Evolutionary conservation across 257 asterid species (phyloP), one percentile per base, ranked within the genome.

Genomic region (Solanum dulcamara): DNA sequence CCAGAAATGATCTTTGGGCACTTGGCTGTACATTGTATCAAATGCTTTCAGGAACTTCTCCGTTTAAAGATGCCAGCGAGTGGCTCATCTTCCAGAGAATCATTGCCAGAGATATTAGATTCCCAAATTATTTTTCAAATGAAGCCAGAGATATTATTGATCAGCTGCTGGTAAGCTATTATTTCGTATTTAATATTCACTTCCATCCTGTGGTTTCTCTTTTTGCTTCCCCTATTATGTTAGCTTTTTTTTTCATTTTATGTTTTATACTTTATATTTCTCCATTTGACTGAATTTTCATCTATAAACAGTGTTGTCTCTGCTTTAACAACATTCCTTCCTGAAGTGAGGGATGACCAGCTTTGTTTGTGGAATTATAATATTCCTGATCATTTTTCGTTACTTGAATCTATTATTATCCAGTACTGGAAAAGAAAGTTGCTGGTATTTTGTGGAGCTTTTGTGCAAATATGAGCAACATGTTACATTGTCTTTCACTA

Each of bases 1-100:
- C 86, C 94, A 97, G 99, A 93, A 97, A 95, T 87, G 99, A 97
- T 91, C 98, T 97, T 68, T 97, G 99, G 99, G 98, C 99, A 37
- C 98, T 97, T 88, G 99, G 99, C 88, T 97, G 99, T 95, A 97
- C 98, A 70, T 60, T 97, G 90, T 95, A 90, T 92, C 99, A 95
- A 93, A 95, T 95, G 98, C 98, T 97, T 90, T 92, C 99, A 4
- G 99, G 99, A 89, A 91, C 93, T 89, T 95, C 99, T 88, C 99
- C 99, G 12, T 95, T 97, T 87, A 97, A 95, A 88, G 99, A 95
- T 85, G 89, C 98, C 33, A 97, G 99, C 81, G 99, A 97, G 90
- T 97, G 99, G 99, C 99, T 97, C 62, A 97, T 95, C 84, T 97
- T 97, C 89, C 99, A 97, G 86, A 88, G 98, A 87, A 97, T 97